Percentiles rank a stretch among this genome's conserved stretches.
Conservation (phyloP, 169 alveolate species). For the Fabrea salina region DNA sequence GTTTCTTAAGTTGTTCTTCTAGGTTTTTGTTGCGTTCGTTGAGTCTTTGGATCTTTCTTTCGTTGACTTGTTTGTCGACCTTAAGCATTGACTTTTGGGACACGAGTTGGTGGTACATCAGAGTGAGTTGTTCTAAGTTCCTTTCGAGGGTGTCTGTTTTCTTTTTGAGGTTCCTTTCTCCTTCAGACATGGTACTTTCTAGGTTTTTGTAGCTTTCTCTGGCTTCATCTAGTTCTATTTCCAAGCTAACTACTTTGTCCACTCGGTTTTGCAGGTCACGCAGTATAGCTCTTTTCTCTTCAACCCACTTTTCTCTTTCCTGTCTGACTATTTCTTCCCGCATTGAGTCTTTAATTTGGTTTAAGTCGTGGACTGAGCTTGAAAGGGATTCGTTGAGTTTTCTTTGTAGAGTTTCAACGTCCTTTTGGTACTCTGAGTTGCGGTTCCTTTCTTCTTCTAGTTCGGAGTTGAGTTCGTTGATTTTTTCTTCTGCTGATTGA, state of each 20-base stretch:
- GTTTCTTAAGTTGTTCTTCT: background rate
- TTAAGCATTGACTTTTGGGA: slow-evolving; percentile 4
- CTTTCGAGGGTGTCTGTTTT: slow-evolving; percentile 25
- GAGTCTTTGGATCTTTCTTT: background rate
- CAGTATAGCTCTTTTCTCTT: background rate
- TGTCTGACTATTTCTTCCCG: background rate
- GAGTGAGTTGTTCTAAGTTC: slow-evolving; percentile 23
- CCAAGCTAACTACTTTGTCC: background rate
- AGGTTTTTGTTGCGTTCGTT: background rate
- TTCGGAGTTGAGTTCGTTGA: background rate
- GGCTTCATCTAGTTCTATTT: background rate
- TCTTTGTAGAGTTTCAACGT: background rate
- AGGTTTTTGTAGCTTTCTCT: slow-evolving; percentile 16
- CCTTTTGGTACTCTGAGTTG: background rate
- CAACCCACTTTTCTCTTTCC: slow-evolving; percentile 24
- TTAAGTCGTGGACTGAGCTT: background rate
- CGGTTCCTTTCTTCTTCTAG: background rate
- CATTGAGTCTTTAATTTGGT: background rate
- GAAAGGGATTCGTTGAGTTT: background rate
- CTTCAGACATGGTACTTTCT: background rate
- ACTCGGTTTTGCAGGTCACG: slow-evolving; percentile 16
- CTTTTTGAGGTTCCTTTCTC: slow-evolving; percentile 1
- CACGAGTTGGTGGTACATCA: slow-evolving; percentile 18
- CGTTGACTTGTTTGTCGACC: background rate
- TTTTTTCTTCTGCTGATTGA: background rate